Percentiles rank a stretch among this genome's conserved stretches.
phyloP scores from a whole-genome alignment of 1,284 basidiomycete genomes.

The Tylopilus sp. region DNA sequence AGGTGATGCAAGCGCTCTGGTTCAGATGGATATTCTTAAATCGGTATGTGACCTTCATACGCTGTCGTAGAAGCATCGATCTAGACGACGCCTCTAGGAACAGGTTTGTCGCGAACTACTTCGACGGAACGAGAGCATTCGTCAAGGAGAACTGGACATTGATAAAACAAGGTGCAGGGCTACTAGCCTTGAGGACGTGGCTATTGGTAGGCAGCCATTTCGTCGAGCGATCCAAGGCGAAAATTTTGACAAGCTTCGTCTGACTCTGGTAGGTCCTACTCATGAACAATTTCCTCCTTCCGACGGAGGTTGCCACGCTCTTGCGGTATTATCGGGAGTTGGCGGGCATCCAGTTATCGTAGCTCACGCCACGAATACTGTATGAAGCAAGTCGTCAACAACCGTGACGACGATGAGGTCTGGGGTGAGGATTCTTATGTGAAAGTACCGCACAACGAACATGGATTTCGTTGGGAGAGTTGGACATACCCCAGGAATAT shows the following conservation, averaged over 20 bases:
- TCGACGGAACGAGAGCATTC: slow-evolving; percentile 49
- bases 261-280: slow-evolving; percentile 40
- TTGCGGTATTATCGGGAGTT: slow-evolving; percentile 46
- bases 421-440: no score
- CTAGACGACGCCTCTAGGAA: slow-evolving; percentile 34
- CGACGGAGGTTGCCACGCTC: slow-evolving; percentile 41
- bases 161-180: slow-evolving; percentile 66
- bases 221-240: background rate
- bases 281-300: slow-evolving; percentile 45
- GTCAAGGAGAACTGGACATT: slow-evolving; percentile 57
- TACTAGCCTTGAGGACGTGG: slow-evolving; percentile 58
- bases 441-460: no score
- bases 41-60: slow-evolving; percentile 38
- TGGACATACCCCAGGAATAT: no score
- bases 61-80: background rate
- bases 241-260: background rate
- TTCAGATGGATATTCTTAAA: slow-evolving; percentile 66
- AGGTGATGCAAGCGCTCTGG: slow-evolving; percentile 74
- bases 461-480: no score
- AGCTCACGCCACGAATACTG: background rate
- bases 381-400: background rate
- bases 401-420: background rate
- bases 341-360: slow-evolving; percentile 35
- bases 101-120: slow-evolving; percentile 53
- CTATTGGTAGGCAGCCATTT: slow-evolving; percentile 45